phyloP scores from a whole-genome alignment of 2,329 filamentous ascomycete genomes.

The Fusarium armeniacum region DNA sequence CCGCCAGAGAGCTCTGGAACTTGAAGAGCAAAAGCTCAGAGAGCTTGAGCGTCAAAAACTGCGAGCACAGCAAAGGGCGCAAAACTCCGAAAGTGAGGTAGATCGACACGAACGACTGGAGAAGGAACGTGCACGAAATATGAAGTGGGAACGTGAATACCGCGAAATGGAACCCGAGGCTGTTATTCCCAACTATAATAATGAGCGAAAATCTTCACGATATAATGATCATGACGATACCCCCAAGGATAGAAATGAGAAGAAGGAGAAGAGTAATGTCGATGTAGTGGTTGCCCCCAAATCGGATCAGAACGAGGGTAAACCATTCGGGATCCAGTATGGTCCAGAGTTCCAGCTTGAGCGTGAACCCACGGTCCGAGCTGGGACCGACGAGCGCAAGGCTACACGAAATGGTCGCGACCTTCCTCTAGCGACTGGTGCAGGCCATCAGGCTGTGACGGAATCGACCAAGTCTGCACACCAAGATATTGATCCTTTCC shows the following conservation, averaged over 20 bases:
- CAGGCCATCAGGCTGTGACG: constrained; percentile 48
- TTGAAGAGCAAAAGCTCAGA: constrained; percentile 37
- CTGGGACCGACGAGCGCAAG: constrained; percentile 46
- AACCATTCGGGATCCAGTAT: constrained; percentile 50
- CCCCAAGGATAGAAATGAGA: constrained; percentile 48
- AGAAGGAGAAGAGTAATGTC: constrained; percentile 41
- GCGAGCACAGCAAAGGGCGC: constrained; percentile 24
- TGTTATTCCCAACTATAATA: constrained; percentile 50
- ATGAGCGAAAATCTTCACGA: constrained; percentile 52
- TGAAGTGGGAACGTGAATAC: constrained; percentile 44
- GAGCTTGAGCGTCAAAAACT: constrained; percentile 43
- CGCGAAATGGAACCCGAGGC: constrained; percentile 52
- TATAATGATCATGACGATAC: constrained; percentile 53
- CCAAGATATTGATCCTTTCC: constrained; percentile 68
- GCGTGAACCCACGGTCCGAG: constrained; percentile 41
- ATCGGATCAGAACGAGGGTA: constrained; percentile 46
- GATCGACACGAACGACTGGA: constrained; percentile 38
- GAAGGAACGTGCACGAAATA: constrained; percentile 37
- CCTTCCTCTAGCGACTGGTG: constrained; percentile 48
- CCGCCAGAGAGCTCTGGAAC: constrained; percentile 36
- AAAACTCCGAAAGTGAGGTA: constrained; percentile 21
- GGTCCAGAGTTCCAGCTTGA: constrained; percentile 50
- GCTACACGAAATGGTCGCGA: constrained; percentile 50
- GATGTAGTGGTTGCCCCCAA: constrained; percentile 48
- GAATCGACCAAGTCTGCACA: constrained; percentile 45